Evolutionary conservation across 371 early-diverging fungal genomes (phyloP), one percentile per base, ranked within the genome.

Genomic region (Zancudomyces culisetae): DNA sequence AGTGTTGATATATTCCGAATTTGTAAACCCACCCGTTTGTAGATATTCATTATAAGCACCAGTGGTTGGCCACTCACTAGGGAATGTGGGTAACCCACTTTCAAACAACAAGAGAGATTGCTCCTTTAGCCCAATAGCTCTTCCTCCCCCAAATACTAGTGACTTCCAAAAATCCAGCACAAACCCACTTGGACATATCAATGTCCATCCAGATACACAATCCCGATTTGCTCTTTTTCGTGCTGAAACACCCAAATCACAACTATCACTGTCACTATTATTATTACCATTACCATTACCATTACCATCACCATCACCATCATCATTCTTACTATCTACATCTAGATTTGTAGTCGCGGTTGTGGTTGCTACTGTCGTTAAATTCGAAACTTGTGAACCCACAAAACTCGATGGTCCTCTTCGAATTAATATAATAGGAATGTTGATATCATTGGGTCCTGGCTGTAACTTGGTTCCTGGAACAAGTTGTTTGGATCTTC

Each of bases 101-200:
- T 81, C 81, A 42, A 76, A 75, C 24, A 63, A 62, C 8, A 71
- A 21, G 41, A 60, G 60, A 28, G 62, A 59, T 2, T 65, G 60
- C 42, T 81, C 79, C 3, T 63, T 55, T 24, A 75, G 51, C 0
- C 86, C 90, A 27, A 77, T 81, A 1, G 77, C 80, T 27, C 87
- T 76, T 1, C 84, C 87, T 13, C 94, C 96, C 0, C 87, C 89
- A 73, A 85, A 93, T 6, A 81, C 67, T 10, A 95, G 65, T 8
- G 84, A 75, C 61, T 84, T 80, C 93, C 92, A 94, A 54, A 95
- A 79, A 0, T 79, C 62, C 66, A 81, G 77, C 1, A 77, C 89
- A 75, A 80, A 90, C 0, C 82, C 85, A n/a, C 67, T 62, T 13
- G 92, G 90, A 2, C 87, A 54, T 27, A 92, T 62, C 6, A 94